Percentiles rank a stretch among this genome's conserved stretches.
Conservation (phyloP, 768 basidiomycete species). For the Suillus americanus region DNA sequence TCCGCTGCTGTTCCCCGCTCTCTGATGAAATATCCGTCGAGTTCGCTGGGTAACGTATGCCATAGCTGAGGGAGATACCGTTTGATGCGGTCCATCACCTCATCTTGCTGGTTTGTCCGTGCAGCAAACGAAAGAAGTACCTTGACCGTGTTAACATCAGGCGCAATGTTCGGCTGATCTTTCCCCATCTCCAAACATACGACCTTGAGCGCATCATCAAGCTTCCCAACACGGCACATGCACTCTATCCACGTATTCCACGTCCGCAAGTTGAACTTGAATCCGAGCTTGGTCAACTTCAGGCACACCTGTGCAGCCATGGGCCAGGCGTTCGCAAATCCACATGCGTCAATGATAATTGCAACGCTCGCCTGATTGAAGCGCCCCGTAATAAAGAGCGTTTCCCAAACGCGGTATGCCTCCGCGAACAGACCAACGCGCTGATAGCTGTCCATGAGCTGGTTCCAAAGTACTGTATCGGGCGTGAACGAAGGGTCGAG, state of each 20-base stretch:
- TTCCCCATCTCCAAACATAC: conserved; percentile 67
- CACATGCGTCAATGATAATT: conserved; percentile 86
- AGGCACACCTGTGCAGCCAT: conserved; percentile 56
- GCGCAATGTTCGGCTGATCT: conserved; percentile 39
- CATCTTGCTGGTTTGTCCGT: conserved; percentile 39
- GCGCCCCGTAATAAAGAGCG: conserved; percentile 55
- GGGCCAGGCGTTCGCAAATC: conserved; percentile 50
- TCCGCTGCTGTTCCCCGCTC: conserved; percentile 6
- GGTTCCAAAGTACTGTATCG: conserved; percentile 71
- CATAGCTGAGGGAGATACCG: conserved; percentile 39
- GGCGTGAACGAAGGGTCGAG: conserved; percentile 77
- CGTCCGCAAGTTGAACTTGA: conserved; percentile 58
- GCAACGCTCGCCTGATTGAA: conserved; percentile 68
- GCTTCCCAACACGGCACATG: conserved; percentile 66
- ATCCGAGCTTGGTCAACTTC: conserved; percentile 50
- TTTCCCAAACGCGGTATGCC: conserved; percentile 80
- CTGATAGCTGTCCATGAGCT: conserved; percentile 88
- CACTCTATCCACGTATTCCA: conserved; percentile 88
- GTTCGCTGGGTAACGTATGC: conserved; percentile 23
- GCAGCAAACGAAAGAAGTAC: conserved; percentile 58
- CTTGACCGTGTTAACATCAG: conserved; percentile 48
- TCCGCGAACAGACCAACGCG: conserved; percentile 70
- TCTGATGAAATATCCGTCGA: conserved; percentile 20
- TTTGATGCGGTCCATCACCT: conserved; percentile 47
- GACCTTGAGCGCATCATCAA: conserved; percentile 66